Evolutionary conservation across 306 rosid genomes (phyloP).

Genomic region (Erythrophleum fordii): DNA sequence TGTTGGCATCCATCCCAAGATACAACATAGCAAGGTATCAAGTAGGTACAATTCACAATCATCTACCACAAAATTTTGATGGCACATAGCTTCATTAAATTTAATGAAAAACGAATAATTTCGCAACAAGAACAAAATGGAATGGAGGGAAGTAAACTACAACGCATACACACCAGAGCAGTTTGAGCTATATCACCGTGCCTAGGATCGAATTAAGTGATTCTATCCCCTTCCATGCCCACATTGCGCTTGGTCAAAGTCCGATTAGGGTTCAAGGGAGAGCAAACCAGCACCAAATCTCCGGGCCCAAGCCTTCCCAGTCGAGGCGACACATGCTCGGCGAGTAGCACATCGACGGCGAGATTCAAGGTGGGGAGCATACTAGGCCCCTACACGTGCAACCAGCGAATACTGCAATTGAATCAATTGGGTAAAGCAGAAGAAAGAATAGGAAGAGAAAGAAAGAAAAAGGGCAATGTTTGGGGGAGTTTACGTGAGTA

Average conservation of each 20-base stretch:
- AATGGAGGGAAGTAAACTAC: background rate
- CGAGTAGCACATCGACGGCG: constrained; percentile 66
- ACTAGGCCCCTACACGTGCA: constrained; percentile 77
- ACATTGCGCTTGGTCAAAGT: constrained; percentile 66
- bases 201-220: constrained; percentile 64
- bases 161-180: constrained; percentile 56
- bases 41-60: constrained; percentile 25
- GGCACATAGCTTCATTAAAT: background rate
- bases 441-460: background rate
- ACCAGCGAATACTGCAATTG: constrained; percentile 31
- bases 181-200: constrained; percentile 39
- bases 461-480: background rate
- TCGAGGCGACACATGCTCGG: constrained; percentile 67
- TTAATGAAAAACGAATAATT: background rate
- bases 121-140: background rate
- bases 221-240: constrained; percentile 76
- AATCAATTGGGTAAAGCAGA: background rate
- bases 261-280: constrained; percentile 73
- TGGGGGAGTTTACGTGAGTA: constrained; percentile 46
- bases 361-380: constrained; percentile 86
- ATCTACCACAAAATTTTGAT: background rate
- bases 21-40: constrained; percentile 24
- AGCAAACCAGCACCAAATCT: constrained; percentile 72
- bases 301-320: constrained; percentile 62
- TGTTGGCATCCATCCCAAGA: background rate